Conservation (phyloP, 495 filamentous ascomycete genomes). For the Talaromyces stipitatus region DNA sequence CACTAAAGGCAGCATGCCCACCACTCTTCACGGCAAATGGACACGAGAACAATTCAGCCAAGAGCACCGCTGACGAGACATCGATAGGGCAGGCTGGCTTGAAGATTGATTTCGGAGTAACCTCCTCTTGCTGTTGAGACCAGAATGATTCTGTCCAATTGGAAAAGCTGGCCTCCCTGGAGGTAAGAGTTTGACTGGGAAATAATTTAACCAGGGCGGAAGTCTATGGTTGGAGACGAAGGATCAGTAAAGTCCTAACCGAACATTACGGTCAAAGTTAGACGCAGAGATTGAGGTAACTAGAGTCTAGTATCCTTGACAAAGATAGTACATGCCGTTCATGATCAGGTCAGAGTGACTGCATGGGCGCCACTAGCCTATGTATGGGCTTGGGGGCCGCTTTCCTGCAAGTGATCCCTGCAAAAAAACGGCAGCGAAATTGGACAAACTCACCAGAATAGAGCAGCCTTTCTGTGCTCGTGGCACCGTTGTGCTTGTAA, state of each 20-base stretch:
- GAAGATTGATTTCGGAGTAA: slow-evolving; percentile 19
- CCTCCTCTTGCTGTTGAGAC: slow-evolving; percentile 38
- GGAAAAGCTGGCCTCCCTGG: neutral
- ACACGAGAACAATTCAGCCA: slow-evolving; percentile 13
- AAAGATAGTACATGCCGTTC: neutral
- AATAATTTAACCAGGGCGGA: neutral
- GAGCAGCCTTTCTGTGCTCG: neutral
- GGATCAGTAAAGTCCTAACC: neutral
- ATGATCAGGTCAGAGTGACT: neutral
- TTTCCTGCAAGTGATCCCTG: neutral
- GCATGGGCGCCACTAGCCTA: neutral
- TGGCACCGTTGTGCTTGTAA: neutral
- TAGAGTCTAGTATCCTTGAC: neutral
- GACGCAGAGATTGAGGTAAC: no score
- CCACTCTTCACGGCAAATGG: slow-evolving; percentile 39
- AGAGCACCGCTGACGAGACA: slow-evolving; percentile 14
- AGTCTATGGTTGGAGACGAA: neutral
- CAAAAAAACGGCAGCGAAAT: neutral
- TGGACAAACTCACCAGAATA: neutral
- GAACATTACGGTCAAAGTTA: neutral
- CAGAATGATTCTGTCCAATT: slow-evolving; percentile 24
- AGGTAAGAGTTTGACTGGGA: neutral
- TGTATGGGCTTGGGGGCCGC: neutral
- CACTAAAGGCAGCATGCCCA: slow-evolving; percentile 28
- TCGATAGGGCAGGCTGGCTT: slow-evolving; percentile 6